Base-by-base conservation (phyloP, 176 grass and related monocot species). In the Avena atlantica region DNA sequence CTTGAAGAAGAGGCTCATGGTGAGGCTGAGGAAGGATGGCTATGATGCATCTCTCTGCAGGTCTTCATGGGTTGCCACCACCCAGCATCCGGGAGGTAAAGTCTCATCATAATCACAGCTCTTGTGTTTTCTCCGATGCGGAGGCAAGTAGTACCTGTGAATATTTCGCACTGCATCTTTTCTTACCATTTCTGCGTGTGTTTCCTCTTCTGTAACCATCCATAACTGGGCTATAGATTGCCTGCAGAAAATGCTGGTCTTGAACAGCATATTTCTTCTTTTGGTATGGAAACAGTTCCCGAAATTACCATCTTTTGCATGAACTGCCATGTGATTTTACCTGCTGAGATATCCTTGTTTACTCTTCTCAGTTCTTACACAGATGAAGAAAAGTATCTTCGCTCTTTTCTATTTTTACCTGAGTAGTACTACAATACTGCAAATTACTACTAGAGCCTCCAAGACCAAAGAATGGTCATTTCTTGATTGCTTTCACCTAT, bases 31-130 rank as follows among this genome's bases (percentile, higher is more conserved):
- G 75, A 95, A 88, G 50, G 90, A 95, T 57, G 93, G 93, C 57
- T 95, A 92, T 7, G 86, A 93, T 25, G 93, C 91, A 0, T 95
- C 91, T 9, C 88, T 95, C 70, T 90, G 88, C 86, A 87, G 52
- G 83, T 93, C 91, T 55, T 95, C 93, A 15, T 93, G 93, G 93
- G 88, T 56, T 58, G 70, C 93, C 52, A 92, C 86, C 74, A 56
- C 66, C 19, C 75, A 95, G 24, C 89, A 88, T 63, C 91, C 91
- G 8, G 93, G 91, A 95, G 93, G 93, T 95, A 82, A 92, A 29
- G 5, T 42, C 25, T 29, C 19, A 31, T 21, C 40, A 42, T 42
- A 42, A 42, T 42, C 40, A 42, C 40, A 42, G 1, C 40, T 8
- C 40, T 42, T 42, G 40, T 4, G 6, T 42, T 42, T 42, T 42